Conservation (phyloP, 257 asterid species). For the Solanum paucissectum region DNA sequence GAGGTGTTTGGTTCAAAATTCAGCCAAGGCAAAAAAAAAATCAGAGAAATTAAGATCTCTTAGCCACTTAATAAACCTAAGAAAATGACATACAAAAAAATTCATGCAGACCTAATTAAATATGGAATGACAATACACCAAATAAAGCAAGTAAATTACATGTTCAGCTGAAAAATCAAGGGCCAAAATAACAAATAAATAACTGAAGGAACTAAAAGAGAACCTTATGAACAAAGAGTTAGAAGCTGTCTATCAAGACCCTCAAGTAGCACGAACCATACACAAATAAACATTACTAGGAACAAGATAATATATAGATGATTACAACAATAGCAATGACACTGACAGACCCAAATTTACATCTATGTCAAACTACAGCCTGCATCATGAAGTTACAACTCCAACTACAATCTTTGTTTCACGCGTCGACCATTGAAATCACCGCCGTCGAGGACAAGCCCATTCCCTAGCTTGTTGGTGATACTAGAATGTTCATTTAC, state of each 20-base stretch:
- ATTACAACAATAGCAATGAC: background rate
- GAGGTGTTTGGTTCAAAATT: no score
- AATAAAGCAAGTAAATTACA: background rate
- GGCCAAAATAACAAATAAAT: background rate
- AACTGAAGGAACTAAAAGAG: background rate
- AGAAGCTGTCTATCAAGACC: background rate
- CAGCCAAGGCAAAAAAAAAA: no score
- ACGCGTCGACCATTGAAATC: constrained; percentile 85
- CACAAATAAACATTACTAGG: background rate
- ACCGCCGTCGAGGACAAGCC: constrained; percentile 50
- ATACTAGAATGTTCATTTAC: constrained; percentile 45
- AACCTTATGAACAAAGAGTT: background rate
- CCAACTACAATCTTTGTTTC: constrained; percentile 55
- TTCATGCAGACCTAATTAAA: background rate
- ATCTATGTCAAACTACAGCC: background rate
- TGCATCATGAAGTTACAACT: background rate
- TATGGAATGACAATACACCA: background rate
- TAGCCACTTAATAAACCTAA: no score
- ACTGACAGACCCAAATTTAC: background rate
- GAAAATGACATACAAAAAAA: no score
- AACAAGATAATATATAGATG: background rate
- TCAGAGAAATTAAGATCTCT: no score
- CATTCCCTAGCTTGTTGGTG: constrained; percentile 48
- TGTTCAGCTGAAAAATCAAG: background rate
- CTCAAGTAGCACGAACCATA: background rate